phyloP scores from a whole-genome alignment of 768 basidiomycete species.

The Crassisporium funariophilum region DNA sequence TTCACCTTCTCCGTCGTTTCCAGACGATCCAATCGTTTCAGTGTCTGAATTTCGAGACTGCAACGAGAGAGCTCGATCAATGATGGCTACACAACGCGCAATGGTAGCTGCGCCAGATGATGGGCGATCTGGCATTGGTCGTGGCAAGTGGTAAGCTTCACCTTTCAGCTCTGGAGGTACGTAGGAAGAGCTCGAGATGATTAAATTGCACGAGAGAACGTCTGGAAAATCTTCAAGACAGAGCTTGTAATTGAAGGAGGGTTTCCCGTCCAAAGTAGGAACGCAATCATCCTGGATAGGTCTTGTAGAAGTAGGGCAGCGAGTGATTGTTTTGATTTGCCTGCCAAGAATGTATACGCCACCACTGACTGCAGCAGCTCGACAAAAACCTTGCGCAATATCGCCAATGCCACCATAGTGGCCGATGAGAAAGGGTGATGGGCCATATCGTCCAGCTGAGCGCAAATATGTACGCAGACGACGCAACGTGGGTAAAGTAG shows the following conservation, averaged over 20 bases:
- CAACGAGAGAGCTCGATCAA: constrained; percentile 36
- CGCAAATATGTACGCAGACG: constrained; percentile 75
- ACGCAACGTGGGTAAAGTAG: constrained; percentile 62
- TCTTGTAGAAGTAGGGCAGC: constrained; percentile 4
- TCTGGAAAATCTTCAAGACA: constrained; percentile 64
- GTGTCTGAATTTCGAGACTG: constrained; percentile 12
- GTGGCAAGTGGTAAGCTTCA: constrained; percentile 14
- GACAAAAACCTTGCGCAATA: constrained; percentile 88
- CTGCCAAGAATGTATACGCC: constrained; percentile 74
- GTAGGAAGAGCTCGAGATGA: constrained; percentile 52
- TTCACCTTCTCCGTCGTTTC: constrained; percentile 1
- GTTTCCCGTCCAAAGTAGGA: not conserved
- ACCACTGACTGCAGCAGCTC: constrained; percentile 81
- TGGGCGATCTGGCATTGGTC: constrained; percentile 9
- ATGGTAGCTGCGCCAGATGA: constrained; percentile 14
- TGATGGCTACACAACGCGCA: constrained; percentile 40
- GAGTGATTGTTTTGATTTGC: constrained; percentile 34
- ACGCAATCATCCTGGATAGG: not conserved
- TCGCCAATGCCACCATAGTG: constrained; percentile 95
- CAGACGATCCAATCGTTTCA: not conserved
- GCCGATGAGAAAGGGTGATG: constrained; percentile 83
- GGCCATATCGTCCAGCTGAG: constrained; percentile 83
- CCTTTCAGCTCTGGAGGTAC: constrained; percentile 30
- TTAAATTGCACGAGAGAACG: constrained; percentile 50
- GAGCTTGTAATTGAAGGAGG: constrained; percentile 40